Conservation (phyloP, 371 early-diverging fungal species). For the Mortierella sp. region DNA sequence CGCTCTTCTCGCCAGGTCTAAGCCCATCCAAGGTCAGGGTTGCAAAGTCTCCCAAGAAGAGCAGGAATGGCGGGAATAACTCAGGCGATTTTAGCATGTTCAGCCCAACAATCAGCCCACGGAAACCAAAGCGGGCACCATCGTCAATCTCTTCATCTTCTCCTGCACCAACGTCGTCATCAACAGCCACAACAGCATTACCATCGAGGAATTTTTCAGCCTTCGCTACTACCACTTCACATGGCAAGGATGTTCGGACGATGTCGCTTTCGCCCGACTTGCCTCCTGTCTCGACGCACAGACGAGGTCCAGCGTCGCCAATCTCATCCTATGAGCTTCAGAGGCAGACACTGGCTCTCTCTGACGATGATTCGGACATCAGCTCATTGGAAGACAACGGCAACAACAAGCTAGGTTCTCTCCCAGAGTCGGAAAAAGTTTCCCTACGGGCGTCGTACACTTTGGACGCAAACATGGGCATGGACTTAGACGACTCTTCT, state of each 20-base stretch:
- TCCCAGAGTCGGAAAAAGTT: not conserved
- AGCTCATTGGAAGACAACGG: conserved; percentile 34
- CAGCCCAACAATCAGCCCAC: conserved; percentile 53
- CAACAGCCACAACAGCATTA: not conserved
- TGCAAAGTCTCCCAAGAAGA: conserved; percentile 23
- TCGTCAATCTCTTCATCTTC: not conserved
- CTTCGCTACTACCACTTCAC: not conserved
- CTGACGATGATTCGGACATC: conserved; percentile 45
- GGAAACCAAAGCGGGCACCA: conserved; percentile 30
- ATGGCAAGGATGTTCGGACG: not conserved
- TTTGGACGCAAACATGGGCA: conserved; percentile 1
- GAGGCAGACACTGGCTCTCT: conserved; percentile 14
- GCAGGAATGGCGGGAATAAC: not conserved
- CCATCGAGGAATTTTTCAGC: not conserved
- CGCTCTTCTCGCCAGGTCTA: conserved; percentile 34
- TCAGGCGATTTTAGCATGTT: conserved; percentile 28
- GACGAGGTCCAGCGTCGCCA: conserved; percentile 25
- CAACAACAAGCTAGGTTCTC: not conserved
- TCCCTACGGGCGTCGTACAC: not conserved
- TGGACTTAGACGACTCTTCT: conserved; percentile 12
- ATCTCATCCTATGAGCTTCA: conserved; percentile 22
- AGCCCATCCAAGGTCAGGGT: conserved; percentile 31
- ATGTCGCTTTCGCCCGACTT: conserved; percentile 4
- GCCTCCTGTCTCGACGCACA: not conserved
- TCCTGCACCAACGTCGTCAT: not conserved